phyloP scores from a whole-genome alignment of 345 rosid genomes.

The Linum lewisii region DNA sequence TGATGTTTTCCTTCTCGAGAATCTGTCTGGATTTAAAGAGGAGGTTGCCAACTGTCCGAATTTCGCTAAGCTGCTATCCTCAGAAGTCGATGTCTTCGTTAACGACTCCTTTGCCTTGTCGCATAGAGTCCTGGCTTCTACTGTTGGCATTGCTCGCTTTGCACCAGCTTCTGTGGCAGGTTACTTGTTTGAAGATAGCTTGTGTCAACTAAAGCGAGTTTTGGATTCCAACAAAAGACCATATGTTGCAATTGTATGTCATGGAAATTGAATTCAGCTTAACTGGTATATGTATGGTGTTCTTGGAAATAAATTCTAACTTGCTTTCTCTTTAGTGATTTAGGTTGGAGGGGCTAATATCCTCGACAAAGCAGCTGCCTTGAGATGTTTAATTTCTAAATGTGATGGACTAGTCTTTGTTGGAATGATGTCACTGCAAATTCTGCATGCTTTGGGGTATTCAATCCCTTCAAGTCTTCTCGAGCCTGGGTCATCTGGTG shows the following conservation, averaged over 20 bases:
- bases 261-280: background rate
- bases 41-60: slow-evolving; percentile 47
- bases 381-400: slow-evolving; percentile 48
- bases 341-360: slow-evolving; percentile 67
- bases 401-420: slow-evolving; percentile 53
- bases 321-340: slow-evolving; percentile 10
- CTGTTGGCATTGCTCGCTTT: slow-evolving; percentile 45
- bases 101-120: slow-evolving; percentile 49
- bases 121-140: slow-evolving; percentile 59
- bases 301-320: background rate
- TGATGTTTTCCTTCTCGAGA: slow-evolving; percentile 39
- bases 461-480: slow-evolving; percentile 35
- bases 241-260: slow-evolving; percentile 52
- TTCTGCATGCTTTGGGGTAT: slow-evolving; percentile 42
- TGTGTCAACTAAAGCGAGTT: slow-evolving; percentile 31
- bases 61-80: slow-evolving; percentile 40
- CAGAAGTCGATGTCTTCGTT: slow-evolving; percentile 57
- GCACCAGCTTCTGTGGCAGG: slow-evolving; percentile 50
- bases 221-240: slow-evolving; percentile 33
- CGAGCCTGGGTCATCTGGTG: slow-evolving; percentile 35
- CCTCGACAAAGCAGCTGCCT: slow-evolving; percentile 40
- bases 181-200: slow-evolving; percentile 45
- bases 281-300: background rate
- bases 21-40: slow-evolving; percentile 44
- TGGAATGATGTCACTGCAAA: slow-evolving; percentile 57